Base-by-base conservation (phyloP, 1,139 yeast genomes). In the Magnusiomyces sp. region DNA sequence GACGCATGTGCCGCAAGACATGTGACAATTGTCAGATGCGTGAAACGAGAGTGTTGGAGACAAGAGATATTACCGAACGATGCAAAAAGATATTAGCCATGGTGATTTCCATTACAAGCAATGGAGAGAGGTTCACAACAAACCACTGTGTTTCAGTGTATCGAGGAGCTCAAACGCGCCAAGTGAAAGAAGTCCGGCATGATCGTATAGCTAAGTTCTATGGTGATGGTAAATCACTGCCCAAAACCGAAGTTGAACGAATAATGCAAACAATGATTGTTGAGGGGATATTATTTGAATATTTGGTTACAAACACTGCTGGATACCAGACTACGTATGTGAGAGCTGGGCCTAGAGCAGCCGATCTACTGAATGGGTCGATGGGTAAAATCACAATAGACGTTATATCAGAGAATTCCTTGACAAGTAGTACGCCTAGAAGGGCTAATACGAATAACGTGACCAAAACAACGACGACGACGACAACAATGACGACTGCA, bases 11-110 rank as follows among this genome's bases (percentile, higher is more conserved):
- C 64, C 66, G 71, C 29, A 78, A 79, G 55, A 77, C 80, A 54
- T 92, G 99, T 70, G 98, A 92, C 65, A 90, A 89, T 62, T 92
- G 99, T 69, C 65, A 71, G 16, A 74, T 76, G 53, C 75, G 77
- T 43, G 68, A 72, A 1, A 71, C 69, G 17, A 65, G 69, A 13
- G 62, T 64, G 1, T 72, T 78, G 31, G 72, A 76, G 23, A 79
- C 74, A 48, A 74, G 75, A 53, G 95, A 92, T 67, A 82, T 89
- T 47, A 87, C 96, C 0, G 71, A 66, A 0, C 71, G 76, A 48
- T 84, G 96, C 0, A 72, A 71, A 51, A 72, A 75, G 50, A 78
- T 88, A 14, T 73, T 86, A 7, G 65, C 70, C 20, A 65, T 90
- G 55, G 85, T 90, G 1, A 69, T 73, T 50, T 66, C 73, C 2